Conservation (phyloP, 768 basidiomycete genomes). For the Exsudoporus frostii region DNA sequence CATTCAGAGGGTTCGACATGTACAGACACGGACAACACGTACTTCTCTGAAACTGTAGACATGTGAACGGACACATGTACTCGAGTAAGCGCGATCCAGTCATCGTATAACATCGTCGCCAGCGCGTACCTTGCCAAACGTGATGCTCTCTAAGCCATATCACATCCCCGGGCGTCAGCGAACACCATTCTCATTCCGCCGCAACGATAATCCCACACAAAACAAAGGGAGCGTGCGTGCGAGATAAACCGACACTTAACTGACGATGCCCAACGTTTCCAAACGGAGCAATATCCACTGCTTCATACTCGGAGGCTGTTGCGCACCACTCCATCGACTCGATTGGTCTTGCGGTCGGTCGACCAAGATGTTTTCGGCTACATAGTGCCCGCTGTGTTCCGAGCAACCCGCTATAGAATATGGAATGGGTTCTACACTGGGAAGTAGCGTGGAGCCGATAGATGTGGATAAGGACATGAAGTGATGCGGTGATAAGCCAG, state of each 20-base stretch:
- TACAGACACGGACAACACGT: not conserved
- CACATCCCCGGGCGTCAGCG: slow-evolving; percentile 8
- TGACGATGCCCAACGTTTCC: slow-evolving; percentile 58
- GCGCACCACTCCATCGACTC: slow-evolving; percentile 75
- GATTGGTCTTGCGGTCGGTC: slow-evolving; percentile 61
- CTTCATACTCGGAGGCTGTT: slow-evolving; percentile 50
- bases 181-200: not conserved
- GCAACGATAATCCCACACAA: not conserved
- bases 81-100: not conserved
- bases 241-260: slow-evolving; percentile 43
- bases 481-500: not conserved
- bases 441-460: not conserved
- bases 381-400: slow-evolving; percentile 70
- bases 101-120: not conserved
- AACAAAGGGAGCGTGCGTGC: not conserved
- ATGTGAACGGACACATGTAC: not conserved
- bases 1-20: not conserved
- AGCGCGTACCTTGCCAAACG: slow-evolving; percentile 71
- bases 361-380: slow-evolving; percentile 63
- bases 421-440: slow-evolving; percentile 25
- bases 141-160: slow-evolving; percentile 55
- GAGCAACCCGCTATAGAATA: slow-evolving; percentile 60
- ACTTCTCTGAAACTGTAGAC: slow-evolving; percentile 28
- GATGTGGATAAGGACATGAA: slow-evolving; percentile 9
- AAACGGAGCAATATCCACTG: slow-evolving; percentile 74